Evolutionary conservation across 1,284 basidiomycete genomes (phyloP).

Genomic region (Mrakiaceae sp.): DNA sequence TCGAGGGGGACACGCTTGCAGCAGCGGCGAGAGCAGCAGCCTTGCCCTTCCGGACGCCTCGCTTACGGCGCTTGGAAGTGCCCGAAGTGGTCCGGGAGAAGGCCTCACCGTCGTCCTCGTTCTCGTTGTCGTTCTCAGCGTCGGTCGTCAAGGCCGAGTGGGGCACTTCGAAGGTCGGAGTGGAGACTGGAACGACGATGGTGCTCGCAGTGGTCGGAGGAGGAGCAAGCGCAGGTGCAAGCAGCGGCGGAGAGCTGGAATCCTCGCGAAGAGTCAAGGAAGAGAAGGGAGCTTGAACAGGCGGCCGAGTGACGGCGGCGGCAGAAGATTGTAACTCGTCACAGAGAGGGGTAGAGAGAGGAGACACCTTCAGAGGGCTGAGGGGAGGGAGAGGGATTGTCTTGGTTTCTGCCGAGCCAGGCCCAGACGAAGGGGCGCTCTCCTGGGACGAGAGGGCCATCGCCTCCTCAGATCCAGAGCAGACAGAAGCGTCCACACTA

Average conservation of each 20-base stretch:
- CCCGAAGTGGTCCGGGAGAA: slow-evolving; percentile 28
- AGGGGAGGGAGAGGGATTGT: no score
- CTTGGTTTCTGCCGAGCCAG: no score
- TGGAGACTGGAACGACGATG: slow-evolving; percentile 3
- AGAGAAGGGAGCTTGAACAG: neutral
- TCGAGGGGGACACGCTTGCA: slow-evolving; percentile 20
- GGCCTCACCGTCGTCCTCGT: slow-evolving; percentile 6
- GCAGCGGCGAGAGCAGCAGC: slow-evolving; percentile 33
- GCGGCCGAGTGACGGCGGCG: slow-evolving; percentile 1
- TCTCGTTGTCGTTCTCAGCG: slow-evolving; percentile 11
- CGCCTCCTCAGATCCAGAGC: no score
- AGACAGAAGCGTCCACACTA: no score
- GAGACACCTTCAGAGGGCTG: no score
- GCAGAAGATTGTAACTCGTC: neutral
- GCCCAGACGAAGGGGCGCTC: no score
- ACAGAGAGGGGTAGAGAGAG: neutral
- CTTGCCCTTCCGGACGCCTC: slow-evolving; percentile 36
- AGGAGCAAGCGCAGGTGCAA: neutral
- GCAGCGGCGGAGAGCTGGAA: neutral
- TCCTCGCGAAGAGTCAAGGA: neutral
- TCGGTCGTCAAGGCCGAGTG: slow-evolving; percentile 1
- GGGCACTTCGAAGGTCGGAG: slow-evolving; percentile 2
- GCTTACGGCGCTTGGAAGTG: slow-evolving; percentile 31
- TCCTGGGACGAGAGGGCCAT: no score
- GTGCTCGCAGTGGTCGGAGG: neutral